phyloP scores from a whole-genome alignment of 1,139 yeast species.

The Petasospora fabianii region DNA sequence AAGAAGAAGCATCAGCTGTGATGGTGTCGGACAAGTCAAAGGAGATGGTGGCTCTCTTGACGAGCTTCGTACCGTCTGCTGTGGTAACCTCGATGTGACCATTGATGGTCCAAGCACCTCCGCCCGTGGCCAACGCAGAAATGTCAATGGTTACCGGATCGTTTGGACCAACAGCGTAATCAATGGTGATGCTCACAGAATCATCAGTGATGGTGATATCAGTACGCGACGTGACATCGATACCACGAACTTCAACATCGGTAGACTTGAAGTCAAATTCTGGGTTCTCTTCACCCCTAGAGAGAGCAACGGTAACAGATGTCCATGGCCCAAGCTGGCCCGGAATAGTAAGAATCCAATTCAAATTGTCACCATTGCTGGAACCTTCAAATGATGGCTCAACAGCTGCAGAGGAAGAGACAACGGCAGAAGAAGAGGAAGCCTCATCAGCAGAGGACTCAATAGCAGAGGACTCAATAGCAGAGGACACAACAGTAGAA shows the following conservation, averaged over 20 bases:
- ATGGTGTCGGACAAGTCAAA: slow-evolving; percentile 6
- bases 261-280: neutral
- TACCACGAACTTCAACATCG: neutral
- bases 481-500: slow-evolving; percentile 7
- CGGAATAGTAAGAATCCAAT: neutral
- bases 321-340: neutral
- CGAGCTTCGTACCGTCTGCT: slow-evolving; percentile 3
- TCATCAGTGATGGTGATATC: neutral
- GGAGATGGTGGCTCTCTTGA: slow-evolving; percentile 10
- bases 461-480: neutral
- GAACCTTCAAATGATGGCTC: slow-evolving; percentile 1
- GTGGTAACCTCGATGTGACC: slow-evolving; percentile 4
- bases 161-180: neutral
- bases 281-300: neutral
- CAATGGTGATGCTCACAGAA: slow-evolving; percentile 1
- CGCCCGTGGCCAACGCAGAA: slow-evolving; percentile 2
- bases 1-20: slow-evolving; percentile 12
- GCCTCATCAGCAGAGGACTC: slow-evolving; percentile 2
- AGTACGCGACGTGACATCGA: neutral
- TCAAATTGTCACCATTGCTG: no score
- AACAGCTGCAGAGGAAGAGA: slow-evolving; percentile 1
- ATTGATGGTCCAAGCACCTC: slow-evolving; percentile 4
- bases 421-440: slow-evolving; percentile 3
- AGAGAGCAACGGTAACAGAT: neutral
- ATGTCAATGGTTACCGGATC: slow-evolving; percentile 2